These are phyloP conservation scores for Licmophora abbreviata DNA, from an alignment of 108 stramenopile genomes.

Conservation along the genomic window DNA sequence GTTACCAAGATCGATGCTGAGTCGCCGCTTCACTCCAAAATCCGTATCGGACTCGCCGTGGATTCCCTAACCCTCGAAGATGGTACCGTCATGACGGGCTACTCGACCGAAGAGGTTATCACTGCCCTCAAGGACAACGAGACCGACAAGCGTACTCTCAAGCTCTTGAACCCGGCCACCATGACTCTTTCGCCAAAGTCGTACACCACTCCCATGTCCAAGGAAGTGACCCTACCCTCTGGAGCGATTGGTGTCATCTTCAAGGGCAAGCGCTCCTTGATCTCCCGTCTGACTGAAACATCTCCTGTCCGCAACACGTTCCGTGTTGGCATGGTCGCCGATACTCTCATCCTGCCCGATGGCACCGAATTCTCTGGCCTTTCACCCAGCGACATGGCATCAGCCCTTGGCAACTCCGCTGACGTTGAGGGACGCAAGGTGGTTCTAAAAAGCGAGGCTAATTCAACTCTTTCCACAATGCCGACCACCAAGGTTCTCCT, in stretches of 20 bases:
- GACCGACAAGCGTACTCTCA: not conserved
- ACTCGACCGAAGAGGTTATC: not conserved
- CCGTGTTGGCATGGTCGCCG: not conserved
- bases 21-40: not conserved
- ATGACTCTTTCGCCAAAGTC: not conserved
- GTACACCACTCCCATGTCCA: not conserved
- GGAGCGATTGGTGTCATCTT: not conserved
- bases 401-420: not conserved
- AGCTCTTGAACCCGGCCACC: not conserved
- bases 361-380: not conserved
- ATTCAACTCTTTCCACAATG: not conserved
- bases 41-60: conserved; percentile 1
- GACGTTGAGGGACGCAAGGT: not conserved
- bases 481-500: not conserved
- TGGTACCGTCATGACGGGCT: not conserved
- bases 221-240: not conserved
- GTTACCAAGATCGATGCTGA: not conserved
- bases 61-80: not conserved
- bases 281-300: not conserved
- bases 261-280: not conserved
- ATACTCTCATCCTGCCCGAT: not conserved
- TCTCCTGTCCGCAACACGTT: not conserved
- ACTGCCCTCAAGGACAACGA: not conserved
- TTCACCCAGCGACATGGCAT: not conserved
- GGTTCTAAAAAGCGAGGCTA: not conserved